Base-by-base conservation (phyloP, 495 filamentous ascomycete species). In the Chaetomium fimeti region DNA sequence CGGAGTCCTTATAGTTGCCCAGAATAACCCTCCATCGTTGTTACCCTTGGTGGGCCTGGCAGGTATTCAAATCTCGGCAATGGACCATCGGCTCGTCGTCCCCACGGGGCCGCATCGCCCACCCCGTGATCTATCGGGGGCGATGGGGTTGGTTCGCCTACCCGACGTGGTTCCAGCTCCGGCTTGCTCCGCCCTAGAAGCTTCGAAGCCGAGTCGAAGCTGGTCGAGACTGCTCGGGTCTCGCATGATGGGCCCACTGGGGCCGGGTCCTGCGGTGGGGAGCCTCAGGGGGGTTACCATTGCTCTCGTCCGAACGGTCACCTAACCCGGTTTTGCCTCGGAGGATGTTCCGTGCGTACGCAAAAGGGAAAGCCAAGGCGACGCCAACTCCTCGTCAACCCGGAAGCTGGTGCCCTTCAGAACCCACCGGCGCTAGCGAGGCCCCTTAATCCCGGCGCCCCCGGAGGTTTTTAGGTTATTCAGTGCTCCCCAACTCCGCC, bases 281-380 rank as follows among this genome's bases (percentile, higher is more conserved):
- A 40, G 28, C 20, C 20, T 57, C 7, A 12, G 32, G 6, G 28
- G 2, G 25, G 45, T 25, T 49, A 28, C n/a, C 18, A 8, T 24
- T 8, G 24, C 5, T 42, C n/a, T n/a, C 40, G 13, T 29, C 20
- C 24, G 2, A 18, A 40, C 42, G 42, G 52, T 25, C 16, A 32
- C 59, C 22, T 43, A 54, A 68, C 61, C 69, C 63, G 62, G 64
- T 69, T 69, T 63, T 64, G 32, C 38, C 4, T 67, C 67, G 69
- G 69, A 71, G 65, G 28, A 20, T 1, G n/a, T 53, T 71, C 69
- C 69, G 69, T 62, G 25, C 29, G n/a, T 24, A 18, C 48, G 51
- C 61, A 48, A 63, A 65, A 65, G 40, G 59, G 69, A 59, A 65
- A 64, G 66, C 64, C 64, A 67, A 67, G 59, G 51, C 62, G 22